phyloP scores from a whole-genome alignment of 2,329 filamentous ascomycete genomes.

The Rhinocladiella similis region DNA sequence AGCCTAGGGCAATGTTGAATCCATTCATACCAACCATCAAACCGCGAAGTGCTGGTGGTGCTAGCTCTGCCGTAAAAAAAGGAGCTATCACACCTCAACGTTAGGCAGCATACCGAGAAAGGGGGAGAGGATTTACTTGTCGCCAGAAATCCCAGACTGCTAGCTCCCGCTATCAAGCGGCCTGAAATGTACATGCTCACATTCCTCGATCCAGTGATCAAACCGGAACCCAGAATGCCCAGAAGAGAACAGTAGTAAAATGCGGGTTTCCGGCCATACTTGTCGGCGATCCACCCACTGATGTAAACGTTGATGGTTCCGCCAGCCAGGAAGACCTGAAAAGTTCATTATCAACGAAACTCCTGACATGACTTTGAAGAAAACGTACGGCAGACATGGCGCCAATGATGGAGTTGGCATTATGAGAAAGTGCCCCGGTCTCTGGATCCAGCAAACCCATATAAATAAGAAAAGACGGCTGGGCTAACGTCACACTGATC shows the following conservation, averaged over 20 bases:
- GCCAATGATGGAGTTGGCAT: conserved; percentile 3
- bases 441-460: conserved; percentile 10
- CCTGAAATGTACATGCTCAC: conserved; percentile 19
- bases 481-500: conserved; percentile 30
- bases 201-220: conserved; percentile 14
- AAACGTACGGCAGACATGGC: conserved; percentile 12
- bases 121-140: not conserved
- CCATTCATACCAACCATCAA: conserved; percentile 25
- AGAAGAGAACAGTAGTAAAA: conserved; percentile 38
- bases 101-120: no score
- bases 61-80: conserved; percentile 19
- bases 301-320: conserved; percentile 19
- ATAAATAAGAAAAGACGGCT: conserved; percentile 45
- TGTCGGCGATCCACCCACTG: conserved; percentile 35
- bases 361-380: no score
- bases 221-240: conserved; percentile 15
- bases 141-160: conserved; percentile 18
- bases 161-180: conserved; percentile 18
- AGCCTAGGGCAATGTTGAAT: conserved; percentile 24
- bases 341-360: no score
- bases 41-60: conserved; percentile 23
- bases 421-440: not conserved
- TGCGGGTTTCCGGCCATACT: conserved; percentile 56
- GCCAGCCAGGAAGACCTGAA: conserved; percentile 17
- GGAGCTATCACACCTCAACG: conserved; percentile 12